Conservation (phyloP, 768 basidiomycete genomes). For the Tylopilus rubrobrunneus region DNA sequence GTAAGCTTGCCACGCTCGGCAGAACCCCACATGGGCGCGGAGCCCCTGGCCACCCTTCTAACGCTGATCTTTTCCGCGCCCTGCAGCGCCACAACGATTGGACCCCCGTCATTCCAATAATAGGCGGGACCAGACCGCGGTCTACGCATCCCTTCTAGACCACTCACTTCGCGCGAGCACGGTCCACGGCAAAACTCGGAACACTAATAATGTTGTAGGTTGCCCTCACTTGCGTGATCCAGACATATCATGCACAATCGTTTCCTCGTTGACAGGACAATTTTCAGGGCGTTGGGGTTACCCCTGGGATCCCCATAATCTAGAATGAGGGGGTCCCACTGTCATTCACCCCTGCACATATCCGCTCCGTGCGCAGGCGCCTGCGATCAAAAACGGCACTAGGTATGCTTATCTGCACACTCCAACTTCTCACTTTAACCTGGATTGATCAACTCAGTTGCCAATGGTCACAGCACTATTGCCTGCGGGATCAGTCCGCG, state of each 20-base stretch:
- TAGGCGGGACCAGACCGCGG: conserved; percentile 4
- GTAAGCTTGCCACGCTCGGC: conserved; percentile 7
- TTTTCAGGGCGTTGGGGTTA: conserved; percentile 3
- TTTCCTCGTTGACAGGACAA: neutral
- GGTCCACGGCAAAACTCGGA: conserved; percentile 19
- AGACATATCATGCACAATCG: neutral
- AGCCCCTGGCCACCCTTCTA: conserved; percentile 5
- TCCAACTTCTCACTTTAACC: neutral
- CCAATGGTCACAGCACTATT: conserved; percentile 3
- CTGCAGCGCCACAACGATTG: conserved; percentile 15
- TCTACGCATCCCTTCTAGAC: neutral
- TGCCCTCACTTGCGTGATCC: neutral
- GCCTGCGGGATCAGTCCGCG: conserved; percentile 9
- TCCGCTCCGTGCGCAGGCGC: neutral
- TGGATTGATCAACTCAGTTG: neutral
- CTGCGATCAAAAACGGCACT: neutral
- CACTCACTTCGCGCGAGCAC: neutral
- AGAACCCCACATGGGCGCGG: neutral
- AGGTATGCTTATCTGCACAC: conserved; percentile 7
- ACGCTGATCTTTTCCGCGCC: conserved; percentile 12
- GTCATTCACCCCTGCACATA: conserved; percentile 5
- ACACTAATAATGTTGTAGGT: neutral
- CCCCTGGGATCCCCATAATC: conserved; percentile 4
- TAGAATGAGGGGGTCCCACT: conserved; percentile 1
- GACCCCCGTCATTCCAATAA: conserved; percentile 7